Evolutionary conservation across 108 stramenopile genomes (phyloP), one percentile per base, ranked within the genome.

Genomic region (Nannochloropsis granulata): DNA sequence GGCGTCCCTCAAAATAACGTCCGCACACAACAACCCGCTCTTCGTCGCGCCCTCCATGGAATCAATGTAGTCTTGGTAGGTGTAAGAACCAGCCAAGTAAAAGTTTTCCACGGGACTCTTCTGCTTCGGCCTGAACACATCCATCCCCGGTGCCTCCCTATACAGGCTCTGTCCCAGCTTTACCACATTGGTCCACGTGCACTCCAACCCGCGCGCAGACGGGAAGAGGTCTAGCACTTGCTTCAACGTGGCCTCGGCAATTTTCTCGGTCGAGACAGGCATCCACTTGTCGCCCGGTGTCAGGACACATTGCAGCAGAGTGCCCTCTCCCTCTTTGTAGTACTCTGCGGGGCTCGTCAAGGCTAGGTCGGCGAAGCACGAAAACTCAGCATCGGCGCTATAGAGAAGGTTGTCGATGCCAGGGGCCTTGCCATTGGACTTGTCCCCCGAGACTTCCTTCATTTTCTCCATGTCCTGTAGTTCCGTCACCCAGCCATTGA

Each of bases 21-120:
- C 96, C 2, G 97, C 97, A 78, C 94, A 94, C 93, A 96, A 93
- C 56, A 97, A 90, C 26, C 95, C 96, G 34, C 93, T 94, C 84
- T 94, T 91, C 13, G 97, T 97, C 10, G 97, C 97, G 45, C 97
- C 96, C 85, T 97, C 97, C 97, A 97, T 97, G 42, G 96, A 96
- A 89, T 96, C 96, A 82, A 96, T 86, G 88, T 97, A 97, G 91
- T 97, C 97, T 85, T 89, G 89, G 90, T 95, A 97, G 2, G 97
- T 97, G 90, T 97, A 97, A 13, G 94, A 95, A 24, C 97, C 97
- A 1, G 95, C 94, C 90, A 97, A 88, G 93, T 95, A 97, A 91
- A 97, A 96, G 93, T 97, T 97, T 45, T 93, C 86, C 88, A 96
- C 93, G 44, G 97, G 97, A 44, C 95, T 97, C 46, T 94, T 94